Evolutionary conservation across 106 monocot species (phyloP).

Genomic region (Acorus gramineus): DNA sequence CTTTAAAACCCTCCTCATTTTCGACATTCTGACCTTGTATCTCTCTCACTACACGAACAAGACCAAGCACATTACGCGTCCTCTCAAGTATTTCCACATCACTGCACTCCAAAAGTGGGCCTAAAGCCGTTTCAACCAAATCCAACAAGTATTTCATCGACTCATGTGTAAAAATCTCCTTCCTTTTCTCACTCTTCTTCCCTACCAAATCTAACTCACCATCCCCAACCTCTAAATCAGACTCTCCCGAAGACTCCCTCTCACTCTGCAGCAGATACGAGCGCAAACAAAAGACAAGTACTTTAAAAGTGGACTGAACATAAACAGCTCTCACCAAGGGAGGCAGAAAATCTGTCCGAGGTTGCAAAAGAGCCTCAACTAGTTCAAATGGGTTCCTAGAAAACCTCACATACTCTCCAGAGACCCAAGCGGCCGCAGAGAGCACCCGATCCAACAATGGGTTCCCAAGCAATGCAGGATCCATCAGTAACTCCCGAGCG

Average conservation of each 20-base stretch:
- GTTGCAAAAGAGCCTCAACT: conserved; percentile 78
- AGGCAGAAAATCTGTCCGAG: conserved; percentile 59
- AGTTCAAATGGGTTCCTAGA: conserved; percentile 71
- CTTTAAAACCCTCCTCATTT: conserved; percentile 9
- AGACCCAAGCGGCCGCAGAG: conserved; percentile 76
- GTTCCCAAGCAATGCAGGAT: conserved; percentile 79
- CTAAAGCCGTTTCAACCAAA: conserved; percentile 48
- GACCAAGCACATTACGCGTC: conserved; percentile 61
- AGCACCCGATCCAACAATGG: conserved; percentile 47
- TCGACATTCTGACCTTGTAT: conserved; percentile 19
- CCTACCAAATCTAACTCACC: neutral
- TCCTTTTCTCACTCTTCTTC: neutral
- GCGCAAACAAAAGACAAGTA: conserved; percentile 45
- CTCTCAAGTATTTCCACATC: conserved; percentile 82
- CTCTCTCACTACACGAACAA: conserved; percentile 34
- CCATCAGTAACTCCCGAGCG: conserved; percentile 70
- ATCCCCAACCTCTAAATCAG: neutral
- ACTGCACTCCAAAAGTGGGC: conserved; percentile 44
- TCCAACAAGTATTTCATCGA: conserved; percentile 32
- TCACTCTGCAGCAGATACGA: conserved; percentile 27
- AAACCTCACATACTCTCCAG: conserved; percentile 77
- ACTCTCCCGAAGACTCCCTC: neutral
- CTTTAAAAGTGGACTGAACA: conserved; percentile 78
- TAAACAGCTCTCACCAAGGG: conserved; percentile 70
- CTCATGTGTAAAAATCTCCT: conserved; percentile 21